phyloP scores from a whole-genome alignment of 352 stramenopile genomes.

The Pythium pyrilobum region DNA sequence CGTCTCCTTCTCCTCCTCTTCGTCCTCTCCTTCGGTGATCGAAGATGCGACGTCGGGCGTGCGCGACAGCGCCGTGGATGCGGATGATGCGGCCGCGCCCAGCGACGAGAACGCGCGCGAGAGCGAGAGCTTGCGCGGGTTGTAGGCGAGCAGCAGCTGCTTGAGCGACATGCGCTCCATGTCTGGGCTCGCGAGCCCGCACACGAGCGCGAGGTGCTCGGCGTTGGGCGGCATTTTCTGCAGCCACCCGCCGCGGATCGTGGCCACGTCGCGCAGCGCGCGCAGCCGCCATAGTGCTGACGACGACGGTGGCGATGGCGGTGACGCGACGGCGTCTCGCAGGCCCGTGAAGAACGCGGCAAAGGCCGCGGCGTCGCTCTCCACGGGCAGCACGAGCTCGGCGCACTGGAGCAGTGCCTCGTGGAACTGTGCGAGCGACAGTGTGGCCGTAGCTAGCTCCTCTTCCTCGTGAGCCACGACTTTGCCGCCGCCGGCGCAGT shows the following conservation, averaged over 20 bases:
- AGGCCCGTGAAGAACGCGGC: slow-evolving; percentile 52
- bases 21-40: background rate
- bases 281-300: slow-evolving; percentile 22
- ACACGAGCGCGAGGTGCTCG: slow-evolving; percentile 42
- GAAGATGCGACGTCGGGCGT: too few relatives aligned
- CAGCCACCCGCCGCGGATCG: slow-evolving; percentile 49
- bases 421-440: slow-evolving; percentile 45
- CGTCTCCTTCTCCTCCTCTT: too few relatives aligned
- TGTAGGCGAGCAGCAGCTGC: slow-evolving; percentile 65
- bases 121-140: slow-evolving; percentile 65
- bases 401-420: slow-evolving; percentile 56
- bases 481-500: slow-evolving; percentile 25
- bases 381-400: slow-evolving; percentile 55
- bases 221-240: slow-evolving; percentile 44
- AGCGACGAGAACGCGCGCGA: slow-evolving; percentile 54
- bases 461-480: background rate
- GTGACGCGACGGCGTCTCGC: slow-evolving; percentile 36
- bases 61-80: too few relatives aligned
- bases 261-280: slow-evolving; percentile 34
- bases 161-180: slow-evolving; percentile 65
- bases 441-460: slow-evolving; percentile 5
- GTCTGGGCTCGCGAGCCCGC: slow-evolving; percentile 39
- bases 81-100: too few relatives aligned
- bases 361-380: slow-evolving; percentile 40
- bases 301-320: too few relatives aligned